Conservation (phyloP, 2,329 filamentous ascomycete genomes). For the Penicillium decumbens region DNA sequence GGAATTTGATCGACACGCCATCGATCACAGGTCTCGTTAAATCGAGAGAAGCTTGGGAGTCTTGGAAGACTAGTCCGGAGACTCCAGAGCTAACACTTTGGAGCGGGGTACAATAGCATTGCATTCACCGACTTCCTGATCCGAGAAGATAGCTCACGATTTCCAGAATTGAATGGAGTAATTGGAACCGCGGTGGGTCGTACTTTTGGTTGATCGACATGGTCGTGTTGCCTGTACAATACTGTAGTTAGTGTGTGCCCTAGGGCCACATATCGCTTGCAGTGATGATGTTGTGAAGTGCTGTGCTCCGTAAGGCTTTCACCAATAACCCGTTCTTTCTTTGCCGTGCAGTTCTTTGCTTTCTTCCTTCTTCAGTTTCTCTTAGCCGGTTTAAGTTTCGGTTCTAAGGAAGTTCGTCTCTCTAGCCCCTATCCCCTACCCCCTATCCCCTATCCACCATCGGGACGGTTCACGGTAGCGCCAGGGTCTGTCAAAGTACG, state of each 20-base stretch:
- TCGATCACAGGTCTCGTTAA: not conserved
- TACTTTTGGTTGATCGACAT: not conserved
- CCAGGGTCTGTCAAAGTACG: not conserved
- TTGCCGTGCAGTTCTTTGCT: not conserved
- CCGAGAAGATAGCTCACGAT: not conserved
- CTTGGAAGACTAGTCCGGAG: not conserved
- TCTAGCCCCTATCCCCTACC: not conserved
- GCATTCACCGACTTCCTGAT: not conserved
- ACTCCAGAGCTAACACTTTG: not conserved
- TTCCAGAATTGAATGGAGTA: not conserved
- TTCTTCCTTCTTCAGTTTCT: not conserved
- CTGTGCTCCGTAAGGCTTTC: not conserved
- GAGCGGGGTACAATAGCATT: not conserved
- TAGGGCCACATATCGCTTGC: too few relatives aligned
- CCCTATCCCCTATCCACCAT: too few relatives aligned
- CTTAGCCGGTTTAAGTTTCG: not conserved
- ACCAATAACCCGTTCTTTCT: too few relatives aligned
- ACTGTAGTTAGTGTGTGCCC: not conserved
- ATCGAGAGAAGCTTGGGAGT: not conserved
- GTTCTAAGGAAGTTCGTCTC: not conserved
- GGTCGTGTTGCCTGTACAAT: not conserved
- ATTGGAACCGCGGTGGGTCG: not conserved
- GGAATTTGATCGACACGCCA: slow-evolving; percentile 2
- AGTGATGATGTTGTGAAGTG: not conserved
- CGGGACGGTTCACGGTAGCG: not conserved